Base-by-base conservation (phyloP, 192 early-diverging fungal genomes). In the Backusella morwellensis region DNA sequence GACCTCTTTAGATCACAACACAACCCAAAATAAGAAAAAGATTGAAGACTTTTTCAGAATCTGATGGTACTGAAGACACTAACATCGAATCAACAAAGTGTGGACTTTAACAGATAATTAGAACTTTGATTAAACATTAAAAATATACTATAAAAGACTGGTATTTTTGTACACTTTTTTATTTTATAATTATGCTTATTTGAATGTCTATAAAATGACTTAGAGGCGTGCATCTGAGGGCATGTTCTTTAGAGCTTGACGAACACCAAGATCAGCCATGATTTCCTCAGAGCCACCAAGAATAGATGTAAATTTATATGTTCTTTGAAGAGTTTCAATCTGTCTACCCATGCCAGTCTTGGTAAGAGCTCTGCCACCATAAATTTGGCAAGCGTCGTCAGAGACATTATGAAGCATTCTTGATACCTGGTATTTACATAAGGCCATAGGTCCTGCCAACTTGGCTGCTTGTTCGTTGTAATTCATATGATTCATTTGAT, bases 291-390 rank as follows among this genome's bases (percentile, higher is more conserved):
- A 68, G 26, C 83, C 83, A 68, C 83, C 83, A 21, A 84, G 73
- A 52, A 84, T 84, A 52, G 83, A 54, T 56, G n/a, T 50, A 21
- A 63, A 35, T 5, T 92, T 92, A 83, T 92, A 87, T 9, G 88
- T 88, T 63, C 90, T 76, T 67, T 91, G 87, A 80, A 91, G 87
- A 36, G 71, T 75, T 77, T 92, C 91, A 59, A 93, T 85, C 32
- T 83, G 44, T 38, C 90, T 74, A n/a, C 92, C 92, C 92, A 93
- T 92, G 34, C 92, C 92, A 36, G 90, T 90, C 73, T 88, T 86
- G 26, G 91, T 92, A 70, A 92, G 83, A 17, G 82, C 92, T 32
- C 92, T 82, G 3, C 92, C 92, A 66, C 92, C 92, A 84, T 92
- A 93, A 80, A 93, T 92, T 79, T 93, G 92, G 19, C 85, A 85